These are phyloP conservation scores for Tephrocybe sp. DNA, from an alignment of 768 basidiomycete species.

Conservation along the genomic window DNA sequence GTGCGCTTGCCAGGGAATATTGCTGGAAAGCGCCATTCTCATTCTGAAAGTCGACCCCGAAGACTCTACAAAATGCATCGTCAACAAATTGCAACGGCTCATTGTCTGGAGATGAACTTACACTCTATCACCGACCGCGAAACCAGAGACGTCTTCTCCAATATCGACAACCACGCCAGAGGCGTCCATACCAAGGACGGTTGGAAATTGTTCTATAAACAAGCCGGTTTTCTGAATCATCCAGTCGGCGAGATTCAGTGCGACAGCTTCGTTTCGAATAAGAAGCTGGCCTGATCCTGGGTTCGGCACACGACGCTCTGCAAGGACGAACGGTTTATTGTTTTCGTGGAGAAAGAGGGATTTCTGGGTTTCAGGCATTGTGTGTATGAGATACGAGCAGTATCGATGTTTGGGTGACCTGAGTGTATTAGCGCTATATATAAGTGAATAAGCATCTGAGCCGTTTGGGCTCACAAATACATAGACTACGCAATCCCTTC, in stretches of 20 bases:
- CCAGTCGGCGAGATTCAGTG: slow-evolving; percentile 49
- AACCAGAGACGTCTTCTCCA: slow-evolving; percentile 31
- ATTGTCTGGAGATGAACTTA: slow-evolving; percentile 7
- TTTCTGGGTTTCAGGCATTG: slow-evolving; percentile 18
- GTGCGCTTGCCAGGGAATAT: slow-evolving; percentile 25
- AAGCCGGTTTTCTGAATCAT: slow-evolving; percentile 24
- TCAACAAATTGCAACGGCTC: background rate
- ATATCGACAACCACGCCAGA: slow-evolving; percentile 37
- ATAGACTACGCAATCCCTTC: no score
- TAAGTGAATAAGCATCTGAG: no score
- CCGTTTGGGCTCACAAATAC: no score
- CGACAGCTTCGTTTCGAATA: slow-evolving; percentile 35
- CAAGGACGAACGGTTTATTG: slow-evolving; percentile 17
- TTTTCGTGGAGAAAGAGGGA: slow-evolving; percentile 23
- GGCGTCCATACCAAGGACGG: slow-evolving; percentile 33
- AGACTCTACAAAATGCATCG: slow-evolving; percentile 10
- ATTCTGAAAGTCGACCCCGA: slow-evolving; percentile 32
- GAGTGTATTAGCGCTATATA: no score
- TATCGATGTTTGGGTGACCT: no score
- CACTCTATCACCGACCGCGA: slow-evolving; percentile 34
- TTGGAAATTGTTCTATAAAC: slow-evolving; percentile 35
- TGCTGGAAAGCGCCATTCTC: slow-evolving; percentile 36
- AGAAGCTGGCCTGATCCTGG: slow-evolving; percentile 40
- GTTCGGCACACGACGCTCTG: slow-evolving; percentile 15
- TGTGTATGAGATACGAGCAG: no score